Percentiles rank a stretch among this genome's conserved stretches.
Evolutionary conservation across 352 stramenopile species (phyloP).

Genomic region (Pythium inflatum): DNA sequence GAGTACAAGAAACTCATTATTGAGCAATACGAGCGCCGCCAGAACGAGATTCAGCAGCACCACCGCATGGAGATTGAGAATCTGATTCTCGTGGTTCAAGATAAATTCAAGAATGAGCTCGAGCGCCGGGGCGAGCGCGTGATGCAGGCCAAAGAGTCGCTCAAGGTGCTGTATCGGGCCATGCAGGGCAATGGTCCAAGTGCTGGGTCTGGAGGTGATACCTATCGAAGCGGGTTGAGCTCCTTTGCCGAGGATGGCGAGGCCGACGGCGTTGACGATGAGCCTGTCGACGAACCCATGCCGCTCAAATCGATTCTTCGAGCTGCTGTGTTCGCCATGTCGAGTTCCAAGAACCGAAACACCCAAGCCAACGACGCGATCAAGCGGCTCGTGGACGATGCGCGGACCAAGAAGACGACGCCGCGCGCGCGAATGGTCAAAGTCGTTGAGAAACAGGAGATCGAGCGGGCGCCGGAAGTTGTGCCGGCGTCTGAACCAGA

Average conservation of each 20-base stretch:
- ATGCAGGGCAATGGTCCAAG: constrained; percentile 31
- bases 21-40: constrained; percentile 67
- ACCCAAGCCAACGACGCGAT: constrained; percentile 44
- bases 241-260: constrained; percentile 12
- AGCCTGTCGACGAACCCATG: constrained; percentile 28
- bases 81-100: constrained; percentile 59
- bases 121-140: constrained; percentile 55
- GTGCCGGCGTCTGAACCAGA: not conserved
- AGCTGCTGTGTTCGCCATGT: constrained; percentile 71
- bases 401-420: constrained; percentile 20
- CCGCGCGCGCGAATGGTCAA: constrained; percentile 21
- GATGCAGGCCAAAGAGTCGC: constrained; percentile 54
- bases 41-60: constrained; percentile 56
- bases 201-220: not conserved
- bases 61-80: constrained; percentile 70
- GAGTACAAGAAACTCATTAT: constrained; percentile 81
- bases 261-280: not conserved
- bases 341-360: constrained; percentile 55
- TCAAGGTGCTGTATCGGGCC: constrained; percentile 67
- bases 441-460: constrained; percentile 2
- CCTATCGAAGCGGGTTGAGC: not conserved
- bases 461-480: not conserved
- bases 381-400: constrained; percentile 45
- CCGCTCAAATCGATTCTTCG: constrained; percentile 62
- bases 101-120: constrained; percentile 64